Evolutionary conservation across 2,329 filamentous ascomycete species (phyloP), one percentile per base, ranked within the genome.

Genomic region (Cladosporium sp.): DNA sequence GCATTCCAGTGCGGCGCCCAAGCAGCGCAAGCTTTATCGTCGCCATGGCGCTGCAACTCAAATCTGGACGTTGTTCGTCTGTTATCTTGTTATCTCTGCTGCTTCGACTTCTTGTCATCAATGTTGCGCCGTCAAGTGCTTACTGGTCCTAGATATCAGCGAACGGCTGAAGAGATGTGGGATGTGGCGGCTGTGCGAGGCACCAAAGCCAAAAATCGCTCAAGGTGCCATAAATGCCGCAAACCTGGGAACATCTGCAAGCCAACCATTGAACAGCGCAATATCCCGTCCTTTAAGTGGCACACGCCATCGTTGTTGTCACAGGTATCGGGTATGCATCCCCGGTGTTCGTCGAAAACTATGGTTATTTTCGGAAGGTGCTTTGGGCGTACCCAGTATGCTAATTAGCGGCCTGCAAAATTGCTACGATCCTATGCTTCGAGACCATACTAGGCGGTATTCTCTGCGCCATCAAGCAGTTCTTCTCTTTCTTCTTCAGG

Each of bases 201-300:
- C 33, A 21, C 37, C n/a, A 44, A 29, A 59, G 56, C 56, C 35
- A 29, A 40, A 59, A 59, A 59, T 59, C 56, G 37, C 56, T 59
- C 56, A 59, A 40, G 23, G 7, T 18, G 56, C 56, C 35, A 44
- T 59, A 40, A 59, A 59, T 59, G 56, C 35, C 56, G 33, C 56
- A 59, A 59, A n/a, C 52, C 21, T 46, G 52, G 18, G 28, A n/a
- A 8, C 29, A 55, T 55, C 52, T 33, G 52, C 52, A 33, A 55
- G 52, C 29, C 28, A 55, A 55, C 31, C 31, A 31, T 55, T 33
- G n/a, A 55, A n/a, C 52, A 55, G 31, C 40, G 52, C 52, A 52
- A 33, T 18, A 21, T 55, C 28, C 18, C 29, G 18, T 14, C n/a
- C 1, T 46, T 46, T 11, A 12, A 23, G 40, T 23, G n/a, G 5